Conservation (phyloP, 495 filamentous ascomycete genomes). For the Neurospora sp. region DNA sequence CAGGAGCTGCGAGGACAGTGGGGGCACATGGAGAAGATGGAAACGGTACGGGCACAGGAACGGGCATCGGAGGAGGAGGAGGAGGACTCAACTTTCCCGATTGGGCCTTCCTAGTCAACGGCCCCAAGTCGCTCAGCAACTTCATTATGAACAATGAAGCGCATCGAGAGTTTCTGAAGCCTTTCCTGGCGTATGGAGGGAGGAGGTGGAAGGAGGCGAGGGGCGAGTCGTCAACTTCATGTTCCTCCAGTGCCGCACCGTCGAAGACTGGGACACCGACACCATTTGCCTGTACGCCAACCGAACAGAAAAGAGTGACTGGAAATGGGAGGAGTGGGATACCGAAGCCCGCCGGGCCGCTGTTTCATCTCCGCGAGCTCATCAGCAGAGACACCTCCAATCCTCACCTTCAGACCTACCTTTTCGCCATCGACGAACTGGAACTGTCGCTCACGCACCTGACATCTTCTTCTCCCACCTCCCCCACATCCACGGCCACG, state of each 20-base stretch:
- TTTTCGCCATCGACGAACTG: slow-evolving; percentile 22
- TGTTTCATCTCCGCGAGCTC: slow-evolving; percentile 2
- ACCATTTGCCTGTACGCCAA: neutral
- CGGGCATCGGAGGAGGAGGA: neutral
- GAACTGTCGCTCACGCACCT: slow-evolving; percentile 11
- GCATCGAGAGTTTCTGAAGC: slow-evolving; percentile 9
- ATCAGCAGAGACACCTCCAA: slow-evolving; percentile 1
- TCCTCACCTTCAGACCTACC: slow-evolving; percentile 9
- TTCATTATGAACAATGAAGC: slow-evolving; percentile 9
- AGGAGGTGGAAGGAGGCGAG: slow-evolving; percentile 12
- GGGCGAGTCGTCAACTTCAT: neutral
- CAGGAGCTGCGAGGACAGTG: too few species aligned
- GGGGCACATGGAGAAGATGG: too few species aligned
- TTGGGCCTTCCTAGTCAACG: slow-evolving; percentile 26
- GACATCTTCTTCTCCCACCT: neutral
- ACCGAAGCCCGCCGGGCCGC: neutral
- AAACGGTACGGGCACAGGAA: neutral
- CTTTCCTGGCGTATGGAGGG: slow-evolving; percentile 19
- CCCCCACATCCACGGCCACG: neutral
- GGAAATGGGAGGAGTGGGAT: neutral
- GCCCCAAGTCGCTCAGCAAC: slow-evolving; percentile 17
- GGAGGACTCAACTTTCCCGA: slow-evolving; percentile 15
- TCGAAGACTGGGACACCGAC: neutral
- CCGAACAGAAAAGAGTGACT: neutral
- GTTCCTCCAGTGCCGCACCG: neutral